Evolutionary conservation across 1,284 basidiomycete genomes (phyloP), one percentile per base, ranked within the genome.

Genomic region (Apiotrichum siamense): DNA sequence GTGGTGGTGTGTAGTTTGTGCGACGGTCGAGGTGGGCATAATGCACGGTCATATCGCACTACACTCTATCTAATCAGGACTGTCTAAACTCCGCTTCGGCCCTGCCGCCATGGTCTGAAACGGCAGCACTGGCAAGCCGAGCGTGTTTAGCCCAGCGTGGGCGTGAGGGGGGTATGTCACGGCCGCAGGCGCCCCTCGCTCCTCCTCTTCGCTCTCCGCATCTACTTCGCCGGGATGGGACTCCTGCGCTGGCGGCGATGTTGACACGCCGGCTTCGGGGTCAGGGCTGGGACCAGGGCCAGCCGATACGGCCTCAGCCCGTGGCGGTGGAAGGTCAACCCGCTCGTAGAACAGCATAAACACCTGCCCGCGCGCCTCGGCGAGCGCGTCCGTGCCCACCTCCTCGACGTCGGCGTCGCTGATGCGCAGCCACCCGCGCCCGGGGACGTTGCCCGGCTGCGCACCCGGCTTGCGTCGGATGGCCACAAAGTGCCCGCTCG

Each of bases 341-440:
- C 83, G 79, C 76, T 96, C 90, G 65, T 96, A 96, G 65, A 90
- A 94, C 36, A 94, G 78, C 85, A 96, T 87, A 68, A 93, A 91
- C 44, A 82, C 86, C 37, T 82, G 82, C 15, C 56, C 63, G 12
- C 63, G 57, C 29, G 59, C 57, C 11, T 78, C 77, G 44, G 88
- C 70, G 59, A 91, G 85, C 48, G 78, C 78, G 71, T 87, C 83
- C 43, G 89, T 78, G 26, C 84, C 84, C 33, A 86, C 84, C 64
- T 88, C 86, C 33, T 80, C 77, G 46, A 93, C 89, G 12, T 81
- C 77, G 57, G 89, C 87, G 72, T 96, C 91, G 62, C 85, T 88
- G 54, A 90, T 83, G 49, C 87, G 76, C 50, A 92, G 76, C 91
- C 92, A 96, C 7, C 70, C 70, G 45, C 57, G 64, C 1, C 70